Conservation (phyloP, 176 grass and related monocot species). For the Carex parvula region DNA sequence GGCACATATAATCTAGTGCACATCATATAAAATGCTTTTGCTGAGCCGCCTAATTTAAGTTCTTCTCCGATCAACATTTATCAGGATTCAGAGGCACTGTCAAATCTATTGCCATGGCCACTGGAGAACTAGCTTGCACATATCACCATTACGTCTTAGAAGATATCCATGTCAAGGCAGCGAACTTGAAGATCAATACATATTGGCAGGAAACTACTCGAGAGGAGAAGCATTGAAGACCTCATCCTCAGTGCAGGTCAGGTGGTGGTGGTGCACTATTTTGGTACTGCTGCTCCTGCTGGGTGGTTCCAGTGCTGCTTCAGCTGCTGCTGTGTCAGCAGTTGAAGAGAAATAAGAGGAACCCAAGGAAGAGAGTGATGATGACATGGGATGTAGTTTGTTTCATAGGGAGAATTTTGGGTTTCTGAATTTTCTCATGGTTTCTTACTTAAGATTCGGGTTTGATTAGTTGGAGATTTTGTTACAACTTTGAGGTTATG, state of each 20-base stretch:
- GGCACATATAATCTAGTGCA: no score
- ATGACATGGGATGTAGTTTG: slow-evolving; percentile 83
- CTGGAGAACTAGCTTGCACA: slow-evolving; percentile 64
- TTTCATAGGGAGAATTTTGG: slow-evolving; percentile 45
- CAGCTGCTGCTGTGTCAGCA: slow-evolving; percentile 31
- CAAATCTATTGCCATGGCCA: slow-evolving; percentile 35
- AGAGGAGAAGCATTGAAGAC: slow-evolving; percentile 66
- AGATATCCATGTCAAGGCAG: slow-evolving; percentile 65
- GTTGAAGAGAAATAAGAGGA: slow-evolving; percentile 78
- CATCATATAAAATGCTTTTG: slow-evolving; percentile 2
- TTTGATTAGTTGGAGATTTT: background rate
- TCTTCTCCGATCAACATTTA: background rate
- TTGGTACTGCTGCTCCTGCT: no score
- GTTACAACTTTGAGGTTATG: background rate
- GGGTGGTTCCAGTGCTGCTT: no score
- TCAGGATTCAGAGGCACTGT: background rate
- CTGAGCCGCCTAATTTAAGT: slow-evolving; percentile 8
- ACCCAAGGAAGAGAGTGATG: slow-evolving; percentile 67
- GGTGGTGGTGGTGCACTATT: slow-evolving; percentile 56
- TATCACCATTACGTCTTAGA: slow-evolving; percentile 81
- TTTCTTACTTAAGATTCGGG: background rate
- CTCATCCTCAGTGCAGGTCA: slow-evolving; percentile 67
- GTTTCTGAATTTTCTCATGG: background rate
- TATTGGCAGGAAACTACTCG: slow-evolving; percentile 78
- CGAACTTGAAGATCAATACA: slow-evolving; percentile 65